Conservation (phyloP, 306 rosid species). For the Lathyrus tuberosus region DNA sequence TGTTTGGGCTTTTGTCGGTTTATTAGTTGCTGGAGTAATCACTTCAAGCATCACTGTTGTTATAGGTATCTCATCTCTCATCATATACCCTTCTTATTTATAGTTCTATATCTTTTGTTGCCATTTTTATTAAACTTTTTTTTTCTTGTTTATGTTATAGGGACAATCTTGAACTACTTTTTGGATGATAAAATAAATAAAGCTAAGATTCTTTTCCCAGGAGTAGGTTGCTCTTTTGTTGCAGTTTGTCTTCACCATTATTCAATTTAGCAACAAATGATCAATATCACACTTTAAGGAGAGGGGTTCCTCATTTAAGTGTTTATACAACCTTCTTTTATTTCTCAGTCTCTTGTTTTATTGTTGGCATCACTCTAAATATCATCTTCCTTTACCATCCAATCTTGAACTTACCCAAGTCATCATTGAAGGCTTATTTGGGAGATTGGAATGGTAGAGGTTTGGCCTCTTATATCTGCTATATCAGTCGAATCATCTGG, state of each 20-base stretch:
- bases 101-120: background rate
- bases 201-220: slow-evolving; percentile 88
- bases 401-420: slow-evolving; percentile 65
- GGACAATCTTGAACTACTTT: slow-evolving; percentile 86
- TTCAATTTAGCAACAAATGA: slow-evolving; percentile 95
- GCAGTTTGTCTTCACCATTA: slow-evolving; percentile 94
- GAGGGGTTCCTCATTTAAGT: too few relatives aligned
- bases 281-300: slow-evolving; percentile 73
- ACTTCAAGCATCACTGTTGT: too few relatives aligned
- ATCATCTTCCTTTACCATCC: slow-evolving; percentile 75
- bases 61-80: slow-evolving; percentile 33
- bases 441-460: too few relatives aligned
- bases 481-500: too few relatives aligned
- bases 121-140: slow-evolving; percentile 1
- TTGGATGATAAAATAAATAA: slow-evolving; percentile 79
- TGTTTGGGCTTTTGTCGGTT: too few relatives aligned
- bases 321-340: slow-evolving; percentile 84
- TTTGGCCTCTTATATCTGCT: too few relatives aligned
- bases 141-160: slow-evolving; percentile 47
- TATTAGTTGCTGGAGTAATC: too few relatives aligned
- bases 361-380: slow-evolving; percentile 68
- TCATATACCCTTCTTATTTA: background rate
- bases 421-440: slow-evolving; percentile 81
- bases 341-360: too few relatives aligned
- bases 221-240: slow-evolving; percentile 85